These are phyloP conservation scores for Phlebiopsis gigantea DNA, from an alignment of 768 basidiomycete genomes.

Conservation along the genomic window DNA sequence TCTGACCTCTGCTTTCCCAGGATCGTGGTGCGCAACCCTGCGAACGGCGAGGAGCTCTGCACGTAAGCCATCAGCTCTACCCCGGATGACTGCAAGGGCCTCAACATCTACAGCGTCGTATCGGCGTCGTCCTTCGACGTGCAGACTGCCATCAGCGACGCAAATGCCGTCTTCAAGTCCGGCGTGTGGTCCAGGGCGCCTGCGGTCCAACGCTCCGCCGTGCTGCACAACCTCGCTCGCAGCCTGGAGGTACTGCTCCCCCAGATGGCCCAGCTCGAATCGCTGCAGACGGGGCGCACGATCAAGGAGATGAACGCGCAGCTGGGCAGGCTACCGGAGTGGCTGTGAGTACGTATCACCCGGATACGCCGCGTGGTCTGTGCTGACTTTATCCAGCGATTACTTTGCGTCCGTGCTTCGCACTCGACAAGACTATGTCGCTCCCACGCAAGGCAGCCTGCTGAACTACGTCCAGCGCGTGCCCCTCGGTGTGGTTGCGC, in stretches of 20 bases:
- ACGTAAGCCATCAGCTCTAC: conserved; percentile 36
- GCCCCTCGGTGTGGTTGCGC: conserved; percentile 84
- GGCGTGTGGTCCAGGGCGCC: conserved; percentile 71
- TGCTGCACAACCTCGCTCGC: conserved; percentile 61
- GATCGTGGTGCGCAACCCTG: conserved; percentile 59
- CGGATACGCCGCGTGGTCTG: background rate
- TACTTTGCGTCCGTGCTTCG: conserved; percentile 74
- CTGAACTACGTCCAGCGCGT: conserved; percentile 76
- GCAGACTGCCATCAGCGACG: conserved; percentile 42
- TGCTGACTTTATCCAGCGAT: conserved; percentile 38
- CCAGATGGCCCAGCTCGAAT: conserved; percentile 61
- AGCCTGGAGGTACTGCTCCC: conserved; percentile 52
- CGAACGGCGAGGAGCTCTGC: conserved; percentile 55
- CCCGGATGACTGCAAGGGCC: background rate
- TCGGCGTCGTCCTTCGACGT: conserved; percentile 51
- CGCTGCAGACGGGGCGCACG: conserved; percentile 74
- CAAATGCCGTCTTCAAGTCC: conserved; percentile 55
- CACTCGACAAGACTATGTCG: conserved; percentile 63
- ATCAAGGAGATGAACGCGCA: conserved; percentile 83
- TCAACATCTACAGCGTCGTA: conserved; percentile 38
- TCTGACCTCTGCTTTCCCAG: conserved; percentile 32
- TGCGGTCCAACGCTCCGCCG: conserved; percentile 52
- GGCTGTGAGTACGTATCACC: conserved; percentile 56
- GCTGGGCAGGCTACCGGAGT: conserved; percentile 73
- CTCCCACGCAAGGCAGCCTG: conserved; percentile 75